Evolutionary conservation across 129 eudicot genomes (phyloP), one percentile per base, ranked within the genome.

Genomic region (Sambucus nigra): DNA sequence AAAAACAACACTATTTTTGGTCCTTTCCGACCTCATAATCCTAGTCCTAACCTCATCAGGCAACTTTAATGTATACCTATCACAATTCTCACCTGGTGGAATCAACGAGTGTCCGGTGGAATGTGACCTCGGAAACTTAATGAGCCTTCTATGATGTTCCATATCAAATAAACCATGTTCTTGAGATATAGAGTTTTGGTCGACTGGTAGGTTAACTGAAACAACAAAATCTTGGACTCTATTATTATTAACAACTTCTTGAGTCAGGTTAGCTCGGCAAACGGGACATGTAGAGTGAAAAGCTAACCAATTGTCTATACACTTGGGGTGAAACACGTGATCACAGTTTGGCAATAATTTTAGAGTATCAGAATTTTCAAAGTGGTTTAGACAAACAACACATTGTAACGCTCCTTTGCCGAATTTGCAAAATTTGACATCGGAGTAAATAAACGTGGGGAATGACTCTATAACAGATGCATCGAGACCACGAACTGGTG

Each of bases 231-330:
- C 2, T 35, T n/a, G 0, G 24, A 7, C 16, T 45, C 59, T 18
- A 47, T 16, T 6, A 19, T 56, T 20, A 15, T 1, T 20, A 20
- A 33, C 50, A 4, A 33, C 47, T 1, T 44, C 29, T n/a, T 18
- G 33, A 5, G 51, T 54, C 52, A 77, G 66, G 21, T 76, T 69
- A 2, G 68, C 60, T n/a, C 89, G 74, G 51, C 84, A 81, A n/a
- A 81, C 76, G 6, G 84, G 84, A 51, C 89, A 81, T 5, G 84
- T 77, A 11, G 68, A 57, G 38, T 77, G 84, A 16, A 76, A 73
- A 5, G 76, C 77, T 15, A 81, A 63, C 89, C 89, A 81, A 2
- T 68, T 57, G 54, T 69, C 84, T 10, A 81, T 73, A 59, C 89
- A 81, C 0, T 76, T 62, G 10, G 72, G 69, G 33, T 81, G 89